Evolutionary conservation across 768 basidiomycete species (phyloP), one percentile per base, ranked within the genome.

Genomic region (Floccularia luteovirens): DNA sequence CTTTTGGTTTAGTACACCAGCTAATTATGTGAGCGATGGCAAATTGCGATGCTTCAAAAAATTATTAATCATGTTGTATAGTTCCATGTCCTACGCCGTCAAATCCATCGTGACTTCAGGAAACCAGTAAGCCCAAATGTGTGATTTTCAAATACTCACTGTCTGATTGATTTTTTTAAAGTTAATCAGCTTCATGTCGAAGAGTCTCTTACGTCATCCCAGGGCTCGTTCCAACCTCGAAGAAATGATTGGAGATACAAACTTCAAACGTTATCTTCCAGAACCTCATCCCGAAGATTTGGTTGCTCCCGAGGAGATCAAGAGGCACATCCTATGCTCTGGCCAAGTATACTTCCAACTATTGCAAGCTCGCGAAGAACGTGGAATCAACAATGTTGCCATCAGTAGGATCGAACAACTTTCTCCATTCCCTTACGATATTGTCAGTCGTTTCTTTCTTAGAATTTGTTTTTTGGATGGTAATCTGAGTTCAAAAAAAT

Each of bases 21-120:
- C 92, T 37, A 97, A 94, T 72, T 94, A 94, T 61, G 82, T 85
- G 56, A 48, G 74, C 57, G 11, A 23, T 32, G 7, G 8, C 22
- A 14, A 6, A 30, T 36, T 4, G 17, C 34, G 8, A 14, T 10
- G n/a, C n/a, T 22, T 21, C 14, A n/a, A 8, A 38, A 22, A 12
- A 10, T 11, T 16, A 8, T 14, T 21, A 39, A 12, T 8, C 42
- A 39, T 36, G 24, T 25, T 43, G 6, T 47, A 32, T 49, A 84
- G 82, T 96, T 91, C 89, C 93, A 94, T 56, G 90, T 94, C 43
- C 84, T 98, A 36, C 90, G 93, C 61, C 85, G 94, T 46, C 94
- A 97, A 63, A 89, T 88, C 55, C 87, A 92, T 62, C 90, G 96
- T 51, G 96, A 97, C 59, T 98, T 91, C 86, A 82, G 94, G 54